Conservation (phyloP, 1,284 basidiomycete genomes). For the Inonotus hispidus region DNA sequence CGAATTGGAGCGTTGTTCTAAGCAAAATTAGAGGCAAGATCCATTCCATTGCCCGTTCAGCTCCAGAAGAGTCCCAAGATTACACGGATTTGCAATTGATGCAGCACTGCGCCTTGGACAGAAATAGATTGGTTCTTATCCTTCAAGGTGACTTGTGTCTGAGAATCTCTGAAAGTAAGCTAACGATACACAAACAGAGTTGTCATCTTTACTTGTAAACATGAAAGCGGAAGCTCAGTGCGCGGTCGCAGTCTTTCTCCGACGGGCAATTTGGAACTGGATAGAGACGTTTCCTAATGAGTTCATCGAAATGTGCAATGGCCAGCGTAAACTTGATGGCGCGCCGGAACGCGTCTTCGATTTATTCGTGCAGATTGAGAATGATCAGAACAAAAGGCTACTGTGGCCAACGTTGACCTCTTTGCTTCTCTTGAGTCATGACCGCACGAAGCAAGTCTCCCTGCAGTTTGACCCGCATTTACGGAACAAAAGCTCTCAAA, state of each 20-base stretch:
- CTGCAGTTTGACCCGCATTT: constrained; percentile 2
- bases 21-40: constrained; percentile 71
- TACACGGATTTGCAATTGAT: constrained; percentile 72
- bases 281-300: constrained; percentile 79
- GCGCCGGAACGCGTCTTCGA: constrained; percentile 83
- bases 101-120: constrained; percentile 65
- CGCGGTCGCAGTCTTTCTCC: constrained; percentile 69
- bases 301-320: constrained; percentile 67
- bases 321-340: constrained; percentile 66
- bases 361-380: constrained; percentile 55
- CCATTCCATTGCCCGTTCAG: constrained; percentile 47
- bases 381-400: constrained; percentile 49
- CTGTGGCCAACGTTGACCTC: constrained; percentile 82
- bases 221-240: constrained; percentile 75
- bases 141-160: constrained; percentile 47
- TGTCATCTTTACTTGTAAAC: constrained; percentile 80
- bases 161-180: not conserved
- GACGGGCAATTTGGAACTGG: constrained; percentile 90
- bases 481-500: constrained; percentile 1
- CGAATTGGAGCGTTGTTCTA: constrained; percentile 85
- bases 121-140: constrained; percentile 56
- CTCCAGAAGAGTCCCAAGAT: constrained; percentile 52
- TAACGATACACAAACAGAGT: constrained; percentile 41
- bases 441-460: constrained; percentile 49
- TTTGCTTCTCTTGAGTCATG: constrained; percentile 74